phyloP scores from a whole-genome alignment of 2,329 filamentous ascomycete genomes.

The Pyrenophora graminea region DNA sequence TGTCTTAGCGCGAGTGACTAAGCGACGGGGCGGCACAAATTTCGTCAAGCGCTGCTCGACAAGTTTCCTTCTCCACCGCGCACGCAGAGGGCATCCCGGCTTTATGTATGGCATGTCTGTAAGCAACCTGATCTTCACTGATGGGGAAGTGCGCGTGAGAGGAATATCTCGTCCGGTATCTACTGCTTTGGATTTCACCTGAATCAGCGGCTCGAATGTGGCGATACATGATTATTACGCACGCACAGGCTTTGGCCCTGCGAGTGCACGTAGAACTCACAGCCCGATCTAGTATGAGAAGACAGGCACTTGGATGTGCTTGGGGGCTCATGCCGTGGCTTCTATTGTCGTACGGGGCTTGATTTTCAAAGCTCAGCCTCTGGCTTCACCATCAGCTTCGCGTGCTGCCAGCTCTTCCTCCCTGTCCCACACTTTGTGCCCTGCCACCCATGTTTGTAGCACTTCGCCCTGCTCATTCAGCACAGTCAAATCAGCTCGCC shows the following conservation, averaged over 20 bases:
- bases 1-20: conserved; percentile 38
- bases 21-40: conserved; percentile 32
- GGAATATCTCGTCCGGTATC: conserved; percentile 54
- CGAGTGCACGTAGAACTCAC: not conserved
- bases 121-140: conserved; percentile 52
- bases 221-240: conserved; percentile 47
- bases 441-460: conserved; percentile 58
- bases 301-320: too few species aligned
- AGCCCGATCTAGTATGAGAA: too few species aligned
- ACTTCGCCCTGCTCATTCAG: conserved; percentile 53
- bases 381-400: conserved; percentile 38
- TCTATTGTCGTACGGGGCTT: too few species aligned
- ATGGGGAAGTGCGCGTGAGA: conserved; percentile 50
- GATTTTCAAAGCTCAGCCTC: conserved; percentile 13
- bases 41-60: conserved; percentile 16
- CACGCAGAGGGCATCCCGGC: conserved; percentile 41
- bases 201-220: conserved; percentile 58
- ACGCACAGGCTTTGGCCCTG: not conserved
- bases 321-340: too few species aligned
- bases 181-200: conserved; percentile 56
- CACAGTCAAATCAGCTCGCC: conserved; percentile 56
- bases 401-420: conserved; percentile 32
- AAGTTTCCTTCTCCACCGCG: conserved; percentile 38
- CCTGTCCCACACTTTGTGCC: conserved; percentile 53
- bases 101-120: conserved; percentile 39